phyloP scores from a whole-genome alignment of 768 basidiomycete genomes.

The Leucocoprinus leucothites region DNA sequence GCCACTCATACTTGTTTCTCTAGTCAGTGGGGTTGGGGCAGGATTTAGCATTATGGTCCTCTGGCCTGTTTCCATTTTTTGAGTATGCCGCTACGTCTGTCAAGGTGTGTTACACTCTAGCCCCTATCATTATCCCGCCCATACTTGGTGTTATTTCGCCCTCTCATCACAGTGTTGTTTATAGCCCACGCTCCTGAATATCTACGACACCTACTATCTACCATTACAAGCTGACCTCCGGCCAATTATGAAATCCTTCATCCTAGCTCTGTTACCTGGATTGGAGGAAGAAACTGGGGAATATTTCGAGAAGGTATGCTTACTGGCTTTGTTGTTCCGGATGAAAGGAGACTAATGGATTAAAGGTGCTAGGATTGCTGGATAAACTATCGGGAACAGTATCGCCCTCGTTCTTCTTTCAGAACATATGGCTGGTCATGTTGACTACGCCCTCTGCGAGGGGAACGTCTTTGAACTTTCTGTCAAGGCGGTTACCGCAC shows the following conservation, averaged over 20 bases:
- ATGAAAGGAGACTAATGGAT: background rate
- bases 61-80: slow-evolving; percentile 97
- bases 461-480: slow-evolving; percentile 83
- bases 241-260: slow-evolving; percentile 92
- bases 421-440: slow-evolving; percentile 94
- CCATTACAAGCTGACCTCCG: slow-evolving; percentile 79
- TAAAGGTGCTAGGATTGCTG: slow-evolving; percentile 75
- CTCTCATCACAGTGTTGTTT: background rate
- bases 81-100: slow-evolving; percentile 99
- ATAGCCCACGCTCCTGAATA: slow-evolving; percentile 81
- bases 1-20: background rate
- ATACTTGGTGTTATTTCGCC: background rate
- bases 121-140: too few relatives aligned
- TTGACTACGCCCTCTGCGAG: slow-evolving; percentile 84
- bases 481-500: slow-evolving; percentile 75
- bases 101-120: slow-evolving; percentile 48
- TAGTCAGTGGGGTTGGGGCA: slow-evolving; percentile 84
- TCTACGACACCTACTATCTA: slow-evolving; percentile 92
- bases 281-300: slow-evolving; percentile 97
- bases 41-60: slow-evolving; percentile 91
- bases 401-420: slow-evolving; percentile 87
- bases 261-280: slow-evolving; percentile 90
- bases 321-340: slow-evolving; percentile 10
- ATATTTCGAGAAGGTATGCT: slow-evolving; percentile 83
- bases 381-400: slow-evolving; percentile 83